A percentile compares a stretch with the other conserved stretches of the same genome.
Conservation (phyloP, 192 early-diverging fungal species). For the Entomortierella parvispora region DNA sequence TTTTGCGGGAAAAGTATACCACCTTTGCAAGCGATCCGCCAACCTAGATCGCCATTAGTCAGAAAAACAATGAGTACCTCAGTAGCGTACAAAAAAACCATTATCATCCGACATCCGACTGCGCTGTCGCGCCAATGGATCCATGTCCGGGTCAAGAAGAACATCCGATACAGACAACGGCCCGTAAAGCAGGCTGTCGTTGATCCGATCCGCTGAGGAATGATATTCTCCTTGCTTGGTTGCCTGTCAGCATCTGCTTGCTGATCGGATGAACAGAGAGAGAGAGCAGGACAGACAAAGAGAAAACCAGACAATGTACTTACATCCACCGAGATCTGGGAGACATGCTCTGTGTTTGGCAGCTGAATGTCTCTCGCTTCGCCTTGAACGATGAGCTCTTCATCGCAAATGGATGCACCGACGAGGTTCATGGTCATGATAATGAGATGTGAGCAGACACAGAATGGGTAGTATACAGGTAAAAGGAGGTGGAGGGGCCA, state of each 20-base stretch:
- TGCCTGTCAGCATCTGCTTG: neutral
- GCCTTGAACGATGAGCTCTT: conserved; percentile 52
- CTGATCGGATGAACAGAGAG: neutral
- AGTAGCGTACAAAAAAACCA: neutral
- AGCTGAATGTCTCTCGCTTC: conserved; percentile 85
- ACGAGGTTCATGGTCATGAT: conserved; percentile 61
- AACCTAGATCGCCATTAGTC: conserved; percentile 54
- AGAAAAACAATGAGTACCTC: conserved; percentile 12
- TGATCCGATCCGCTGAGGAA: conserved; percentile 66
- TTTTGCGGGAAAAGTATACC: conserved; percentile 70
- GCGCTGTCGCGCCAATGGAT: neutral
- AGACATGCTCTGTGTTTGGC: conserved; percentile 83
- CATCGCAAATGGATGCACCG: conserved; percentile 65
- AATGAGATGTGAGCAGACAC: neutral
- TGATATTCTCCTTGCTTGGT: conserved; percentile 65
- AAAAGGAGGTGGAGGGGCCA: neutral
- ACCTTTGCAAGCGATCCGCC: conserved; percentile 82
- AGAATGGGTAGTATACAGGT: neutral
- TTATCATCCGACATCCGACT: no score
- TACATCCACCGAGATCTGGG: conserved; percentile 94
- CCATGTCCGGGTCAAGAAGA: neutral
- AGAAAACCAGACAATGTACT: conserved; percentile 6
- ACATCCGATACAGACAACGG: no score
- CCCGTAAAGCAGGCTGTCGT: conserved; percentile 55
- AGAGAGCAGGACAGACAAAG: conserved; percentile 3